phyloP scores from a whole-genome alignment of 164 flowering plant species.

The Stephania cephalantha region DNA sequence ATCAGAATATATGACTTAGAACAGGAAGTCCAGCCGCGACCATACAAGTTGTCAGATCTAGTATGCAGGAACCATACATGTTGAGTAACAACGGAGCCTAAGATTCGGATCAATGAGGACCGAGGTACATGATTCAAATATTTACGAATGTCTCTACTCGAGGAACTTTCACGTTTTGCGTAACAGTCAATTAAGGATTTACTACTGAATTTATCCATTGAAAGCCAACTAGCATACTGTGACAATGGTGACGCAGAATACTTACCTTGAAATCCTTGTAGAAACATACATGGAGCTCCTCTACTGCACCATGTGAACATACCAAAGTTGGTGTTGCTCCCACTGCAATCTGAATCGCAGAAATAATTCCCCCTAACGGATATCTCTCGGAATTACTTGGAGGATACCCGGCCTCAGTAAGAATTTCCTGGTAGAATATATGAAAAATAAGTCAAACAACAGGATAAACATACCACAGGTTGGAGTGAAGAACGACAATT shows the following conservation, averaged over 20 bases:
- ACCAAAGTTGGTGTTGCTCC: conserved; percentile 50
- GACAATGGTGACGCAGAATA: background rate
- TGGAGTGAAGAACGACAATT: background rate
- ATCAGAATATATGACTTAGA: background rate
- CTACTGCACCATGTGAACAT: conserved; percentile 60
- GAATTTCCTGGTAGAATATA: conserved; percentile 42
- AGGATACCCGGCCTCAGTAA: conserved; percentile 65
- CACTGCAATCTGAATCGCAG: conserved; percentile 75
- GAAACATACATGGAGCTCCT: conserved; percentile 77
- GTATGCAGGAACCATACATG: background rate
- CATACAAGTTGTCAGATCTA: background rate
- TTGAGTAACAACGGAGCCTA: background rate
- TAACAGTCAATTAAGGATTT: background rate
- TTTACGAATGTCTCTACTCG: background rate
- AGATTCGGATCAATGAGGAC: background rate
- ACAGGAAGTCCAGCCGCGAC: background rate
- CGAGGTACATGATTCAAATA: background rate
- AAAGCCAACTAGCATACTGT: background rate
- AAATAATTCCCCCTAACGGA: conserved; percentile 65
- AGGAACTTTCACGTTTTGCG: background rate
- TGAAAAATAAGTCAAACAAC: background rate
- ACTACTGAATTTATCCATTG: background rate
- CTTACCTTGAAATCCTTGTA: conserved; percentile 77
- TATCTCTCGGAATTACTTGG: conserved; percentile 68
- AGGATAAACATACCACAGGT: background rate